Evolutionary conservation across 176 grass and related monocot species (phyloP).

Genomic region (Oryza longistaminata): DNA sequence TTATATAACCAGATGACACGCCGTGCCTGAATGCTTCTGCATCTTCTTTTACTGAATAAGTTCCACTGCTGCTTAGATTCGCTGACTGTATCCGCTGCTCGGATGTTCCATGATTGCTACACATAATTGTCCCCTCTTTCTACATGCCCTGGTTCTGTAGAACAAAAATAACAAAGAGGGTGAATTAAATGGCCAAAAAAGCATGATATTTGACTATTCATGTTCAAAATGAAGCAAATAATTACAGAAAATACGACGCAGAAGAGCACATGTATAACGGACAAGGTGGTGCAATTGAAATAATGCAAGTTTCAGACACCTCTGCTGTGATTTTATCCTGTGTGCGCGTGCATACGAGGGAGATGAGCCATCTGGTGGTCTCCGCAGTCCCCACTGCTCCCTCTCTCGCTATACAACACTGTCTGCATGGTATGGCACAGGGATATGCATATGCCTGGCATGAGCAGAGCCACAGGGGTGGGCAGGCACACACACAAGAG

Average conservation of each 20-base stretch:
- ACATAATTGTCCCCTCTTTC: constrained; percentile 16
- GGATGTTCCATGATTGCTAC: background rate
- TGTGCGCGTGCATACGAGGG: constrained; percentile 52
- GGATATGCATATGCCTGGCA: constrained; percentile 43
- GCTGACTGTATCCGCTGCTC: background rate
- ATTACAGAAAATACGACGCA: constrained; percentile 34
- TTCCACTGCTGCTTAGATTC: background rate
- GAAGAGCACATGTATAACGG: constrained; percentile 31
- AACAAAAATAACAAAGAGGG: constrained; percentile 35
- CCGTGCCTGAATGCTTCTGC: background rate
- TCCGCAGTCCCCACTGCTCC: constrained; percentile 48
- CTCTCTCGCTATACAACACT: constrained; percentile 14
- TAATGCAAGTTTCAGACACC: constrained; percentile 47
- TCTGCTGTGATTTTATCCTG: constrained; percentile 26
- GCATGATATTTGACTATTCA: background rate
- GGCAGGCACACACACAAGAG: constrained; percentile 6
- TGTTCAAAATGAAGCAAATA: background rate
- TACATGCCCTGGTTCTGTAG: constrained; percentile 1
- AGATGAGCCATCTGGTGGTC: constrained; percentile 44
- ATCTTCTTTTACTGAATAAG: constrained; percentile 12
- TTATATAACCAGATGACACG: background rate
- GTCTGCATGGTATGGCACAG: constrained; percentile 57
- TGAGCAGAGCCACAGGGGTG: constrained; percentile 28
- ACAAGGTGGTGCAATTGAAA: constrained; percentile 44
- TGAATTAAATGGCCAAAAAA: constrained; percentile 5